Percentiles rank a stretch among this genome's conserved stretches.
These are phyloP conservation scores for Hanseniaspora taiwanica DNA, from an alignment of 805 yeast species.

Conservation along the genomic window DNA sequence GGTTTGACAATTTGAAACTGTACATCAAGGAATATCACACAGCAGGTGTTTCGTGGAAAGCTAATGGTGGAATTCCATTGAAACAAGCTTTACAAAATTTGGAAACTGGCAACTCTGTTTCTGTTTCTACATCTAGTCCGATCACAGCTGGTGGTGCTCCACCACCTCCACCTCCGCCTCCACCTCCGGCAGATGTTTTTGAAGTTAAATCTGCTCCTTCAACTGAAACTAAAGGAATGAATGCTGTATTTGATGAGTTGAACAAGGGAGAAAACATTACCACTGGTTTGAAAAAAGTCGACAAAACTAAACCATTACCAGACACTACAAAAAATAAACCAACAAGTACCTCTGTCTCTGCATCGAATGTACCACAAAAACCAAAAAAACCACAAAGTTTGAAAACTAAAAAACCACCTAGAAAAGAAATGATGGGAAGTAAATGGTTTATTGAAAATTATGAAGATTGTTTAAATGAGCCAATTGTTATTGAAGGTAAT, in stretches of 20 bases:
- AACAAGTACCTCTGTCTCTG: slow-evolving; percentile 55
- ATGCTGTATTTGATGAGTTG: slow-evolving; percentile 84
- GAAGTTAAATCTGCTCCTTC: slow-evolving; percentile 24
- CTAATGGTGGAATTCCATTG: slow-evolving; percentile 43
- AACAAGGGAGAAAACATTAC: slow-evolving; percentile 80
- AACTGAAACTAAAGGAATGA: slow-evolving; percentile 39
- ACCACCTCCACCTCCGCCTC: slow-evolving; percentile 89
- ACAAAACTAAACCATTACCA: slow-evolving; percentile 58
- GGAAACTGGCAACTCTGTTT: slow-evolving; percentile 11
- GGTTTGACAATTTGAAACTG: slow-evolving; percentile 56
- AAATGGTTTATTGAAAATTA: slow-evolving; percentile 83
- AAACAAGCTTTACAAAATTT: slow-evolving; percentile 31
- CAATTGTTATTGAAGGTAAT: slow-evolving; percentile 58
- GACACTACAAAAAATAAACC: slow-evolving; percentile 1
- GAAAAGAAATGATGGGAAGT: slow-evolving; percentile 69
- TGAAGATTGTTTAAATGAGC: slow-evolving; percentile 41
- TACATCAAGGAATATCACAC: slow-evolving; percentile 70
- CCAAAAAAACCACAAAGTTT: slow-evolving; percentile 73
- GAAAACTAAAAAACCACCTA: slow-evolving; percentile 36
- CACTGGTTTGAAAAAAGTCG: slow-evolving; percentile 79
- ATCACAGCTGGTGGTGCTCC: slow-evolving; percentile 27
- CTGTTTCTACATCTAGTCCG: slow-evolving; percentile 14
- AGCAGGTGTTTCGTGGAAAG: slow-evolving; percentile 76
- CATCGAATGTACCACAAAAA: slow-evolving; percentile 52
- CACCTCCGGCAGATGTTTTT: slow-evolving; percentile 70